Evolutionary conservation across 257 asterid species (phyloP), one percentile per base, ranked within the genome.

Genomic region (Henckelia pumila): DNA sequence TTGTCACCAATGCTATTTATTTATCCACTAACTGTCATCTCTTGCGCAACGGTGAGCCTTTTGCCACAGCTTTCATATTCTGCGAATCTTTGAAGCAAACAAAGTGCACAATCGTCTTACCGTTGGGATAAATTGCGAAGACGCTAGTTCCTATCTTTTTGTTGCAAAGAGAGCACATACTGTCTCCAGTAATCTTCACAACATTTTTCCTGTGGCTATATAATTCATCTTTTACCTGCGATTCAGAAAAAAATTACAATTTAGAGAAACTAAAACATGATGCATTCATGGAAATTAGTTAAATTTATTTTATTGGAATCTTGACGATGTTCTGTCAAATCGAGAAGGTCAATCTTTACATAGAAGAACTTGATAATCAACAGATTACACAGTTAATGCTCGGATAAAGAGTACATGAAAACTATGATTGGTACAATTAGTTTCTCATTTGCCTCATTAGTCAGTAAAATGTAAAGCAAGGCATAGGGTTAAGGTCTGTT

Each of bases 111-210:
- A 89, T 89, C 17, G 96, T 94, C 77, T 78, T 85, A 28, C 96
- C 92, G 57, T 91, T 94, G 16, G 99, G 98, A 76, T 91, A 91
- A 60, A 94, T 91, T 40, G 96, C 98, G 76, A 94, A 94, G 55
- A 88, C 99, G 20, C 99, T 94, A 2, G 90, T 79, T 24, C 98
- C 99, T 32, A 94, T 91, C 83, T 86, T 94, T 75, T 91, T 94
- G 81, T 82, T 80, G 88, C 99, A 94, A 71, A 91, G 96, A 19
- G 96, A 86, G 67, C 99, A 94, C 89, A 83, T 87, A 64, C 82
- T 94, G 37, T 91, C 95, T 28, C 92, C 84, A 0, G 84, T 89
- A 25, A 91, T 87, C 88, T 83, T 91, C 75, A 89, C 84, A 16
- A 78, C 75, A n/a, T 78, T 77, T 83, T 85, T 87, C 77, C 98